Conservation (phyloP, 495 filamentous ascomycete genomes). For the Clavariopsis aquatica region DNA sequence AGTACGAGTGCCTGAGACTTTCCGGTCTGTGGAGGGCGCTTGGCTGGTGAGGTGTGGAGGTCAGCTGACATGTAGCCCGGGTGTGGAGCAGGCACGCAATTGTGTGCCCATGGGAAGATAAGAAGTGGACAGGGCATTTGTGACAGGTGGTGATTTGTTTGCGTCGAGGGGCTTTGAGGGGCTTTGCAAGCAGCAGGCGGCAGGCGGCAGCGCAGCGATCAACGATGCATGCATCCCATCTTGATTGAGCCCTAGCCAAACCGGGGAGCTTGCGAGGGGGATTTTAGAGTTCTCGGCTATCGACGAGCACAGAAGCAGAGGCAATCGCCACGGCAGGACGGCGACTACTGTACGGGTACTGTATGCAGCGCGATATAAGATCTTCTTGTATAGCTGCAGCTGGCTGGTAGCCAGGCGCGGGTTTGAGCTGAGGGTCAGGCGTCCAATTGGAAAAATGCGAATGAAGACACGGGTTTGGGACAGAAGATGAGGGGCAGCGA, state of each 20-base stretch:
- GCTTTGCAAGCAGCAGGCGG: too few species aligned
- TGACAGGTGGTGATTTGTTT: background rate
- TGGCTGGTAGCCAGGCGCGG: background rate
- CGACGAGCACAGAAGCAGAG: slow-evolving; percentile 11
- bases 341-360: too few species aligned
- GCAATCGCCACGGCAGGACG: slow-evolving; percentile 4
- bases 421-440: background rate
- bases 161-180: background rate
- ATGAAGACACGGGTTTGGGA: slow-evolving; percentile 1
- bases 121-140: too few species aligned
- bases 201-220: too few species aligned
- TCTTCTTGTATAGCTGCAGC: slow-evolving; percentile 16
- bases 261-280: background rate
- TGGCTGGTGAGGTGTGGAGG: too few species aligned
- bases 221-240: background rate
- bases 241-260: background rate
- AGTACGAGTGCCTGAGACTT: too few species aligned
- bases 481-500: background rate
- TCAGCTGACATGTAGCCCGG: too few species aligned
- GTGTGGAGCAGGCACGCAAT: too few species aligned
- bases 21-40: too few species aligned
- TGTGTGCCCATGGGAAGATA: too few species aligned
- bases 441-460: slow-evolving; percentile 4
- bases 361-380: slow-evolving; percentile 9
- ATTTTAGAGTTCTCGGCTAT: slow-evolving; percentile 16